Base-by-base conservation (phyloP, 345 rosid species). In the Pugionium dolabratum region DNA sequence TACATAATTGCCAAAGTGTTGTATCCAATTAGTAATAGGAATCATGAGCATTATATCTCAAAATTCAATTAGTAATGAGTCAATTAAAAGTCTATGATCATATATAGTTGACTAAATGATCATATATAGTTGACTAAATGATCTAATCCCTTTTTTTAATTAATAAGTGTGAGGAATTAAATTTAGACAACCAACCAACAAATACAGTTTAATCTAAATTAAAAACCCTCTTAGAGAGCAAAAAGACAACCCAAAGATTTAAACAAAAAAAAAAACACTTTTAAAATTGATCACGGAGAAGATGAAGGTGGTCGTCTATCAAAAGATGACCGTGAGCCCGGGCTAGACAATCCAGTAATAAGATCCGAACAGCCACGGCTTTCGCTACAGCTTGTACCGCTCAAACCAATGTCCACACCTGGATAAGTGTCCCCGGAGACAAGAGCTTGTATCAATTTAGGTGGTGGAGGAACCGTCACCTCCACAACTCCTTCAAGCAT, bases 401-500 rank as follows among this genome's bases (percentile, higher is more conserved):
- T 67, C 3, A 85, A 78, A 51, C 80, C 76, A 30, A 63, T 66
- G 63, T 59, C 73, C 36, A 80, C 59, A 40, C 92, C 97, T 6
- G 30, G 78, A 74, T 87, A 90, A 6, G 97, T 87, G 46, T 90
- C 90, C 2, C 92, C 95, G 0, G 97, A 80, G 69, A 87, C 84
- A 1, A 90, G 79, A 41, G 97, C 92, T 71, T 90, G 97, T 67
- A 90, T 82, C 74, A 90, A 41, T 63, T 79, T 90, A 36, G 96
- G 98, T 0, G 86, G 85, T 6, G 96, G 91, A 29, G 95, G 98
- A 64, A 78, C 62, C 0, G 59, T 59, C 48, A 85, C 82, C 29
- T 84, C 80, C 70, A 85, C 81, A 31, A 77, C 79, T 5, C 96
- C 91, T 59, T 90, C 88, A 77, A 90, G 80, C 90, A 85, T 85